Evolutionary conservation across 495 filamentous ascomycete species (phyloP), one percentile per base, ranked within the genome.

Genomic region (Penicillium simplicissimum): DNA sequence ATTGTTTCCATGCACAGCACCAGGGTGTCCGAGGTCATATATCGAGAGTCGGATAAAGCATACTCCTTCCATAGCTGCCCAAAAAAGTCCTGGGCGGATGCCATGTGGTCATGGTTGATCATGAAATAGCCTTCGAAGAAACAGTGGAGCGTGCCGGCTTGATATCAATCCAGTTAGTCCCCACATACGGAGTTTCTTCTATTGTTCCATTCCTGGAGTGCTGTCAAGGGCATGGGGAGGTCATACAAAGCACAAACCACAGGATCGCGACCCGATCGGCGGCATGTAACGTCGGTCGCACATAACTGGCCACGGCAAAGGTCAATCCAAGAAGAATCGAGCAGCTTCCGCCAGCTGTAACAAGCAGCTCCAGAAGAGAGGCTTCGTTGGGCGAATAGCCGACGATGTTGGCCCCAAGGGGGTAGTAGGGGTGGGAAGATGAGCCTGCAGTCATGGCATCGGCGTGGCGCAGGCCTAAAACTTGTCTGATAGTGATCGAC

Each of bases 11-110:
- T 88, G 67, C 90, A 91, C 3, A 96, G 77, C 60, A 96, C 91
- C 69, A 96, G 89, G 0, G 85, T 81, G 67, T 96, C 88, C 9
- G 84, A 84, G 5, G 86, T 91, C 69, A 96, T 77, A 64, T 96
- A 96, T 37, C 91, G 84, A 33, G 90, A 93, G 73, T 96, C 91
- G 17, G 90, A 92, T 38, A 89, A 80, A 8, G 90, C 82, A 78
- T 96, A 96, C 69, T 96, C 91, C 67, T 95, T 96, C 91, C 91
- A 96, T 37, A 95, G 74, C 74, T 95, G 90, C 0, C 88, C 88
- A 43, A 92, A 86, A 0, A 93, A 67, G 61, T 87, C 83, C 70
- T 86, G 84, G 49, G 74, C 76, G 11, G 77, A 74, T 4, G 76
- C 84, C 82, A 90, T 86, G 35, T 69, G 76, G 21, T 76, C 73